These are phyloP conservation scores for Carnegiea gigantea DNA, from an alignment of 179 eudicot genomes.

Conservation along the genomic window DNA sequence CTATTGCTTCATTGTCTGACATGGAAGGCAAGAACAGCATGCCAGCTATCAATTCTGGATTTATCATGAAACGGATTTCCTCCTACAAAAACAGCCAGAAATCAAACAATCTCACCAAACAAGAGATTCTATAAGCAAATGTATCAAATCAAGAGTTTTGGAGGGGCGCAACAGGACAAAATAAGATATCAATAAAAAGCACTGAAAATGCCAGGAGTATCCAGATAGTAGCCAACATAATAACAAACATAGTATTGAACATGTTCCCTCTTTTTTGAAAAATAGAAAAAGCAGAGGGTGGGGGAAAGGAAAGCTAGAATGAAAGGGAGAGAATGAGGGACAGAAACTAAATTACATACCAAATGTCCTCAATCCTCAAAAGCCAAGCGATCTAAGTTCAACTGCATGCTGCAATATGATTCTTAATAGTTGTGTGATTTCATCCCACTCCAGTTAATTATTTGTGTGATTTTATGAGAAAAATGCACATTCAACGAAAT, in stretches of 20 bases:
- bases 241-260: neutral
- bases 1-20: slow-evolving; percentile 97
- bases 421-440: too few relatives aligned
- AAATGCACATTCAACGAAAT: too few relatives aligned
- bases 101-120: slow-evolving; percentile 12
- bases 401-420: too few relatives aligned
- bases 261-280: neutral
- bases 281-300: neutral
- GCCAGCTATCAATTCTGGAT: slow-evolving; percentile 88
- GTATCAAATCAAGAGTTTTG: neutral
- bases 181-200: neutral
- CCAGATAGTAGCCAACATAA: too few relatives aligned
- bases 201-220: neutral
- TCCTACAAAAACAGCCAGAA: slow-evolving; percentile 47
- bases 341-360: too few relatives aligned
- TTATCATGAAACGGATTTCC: slow-evolving; percentile 98
- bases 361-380: too few relatives aligned
- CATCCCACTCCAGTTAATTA: too few relatives aligned
- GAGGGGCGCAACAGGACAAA: neutral
- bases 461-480: too few relatives aligned
- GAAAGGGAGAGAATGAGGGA: too few relatives aligned
- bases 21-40: slow-evolving; percentile 95
- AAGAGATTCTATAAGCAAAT: neutral
- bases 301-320: too few relatives aligned
- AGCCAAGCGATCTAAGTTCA: too few relatives aligned